Evolutionary conservation across 2,329 filamentous ascomycete genomes (phyloP), one percentile per base, ranked within the genome.

Genomic region (Metarhizium brunneum): DNA sequence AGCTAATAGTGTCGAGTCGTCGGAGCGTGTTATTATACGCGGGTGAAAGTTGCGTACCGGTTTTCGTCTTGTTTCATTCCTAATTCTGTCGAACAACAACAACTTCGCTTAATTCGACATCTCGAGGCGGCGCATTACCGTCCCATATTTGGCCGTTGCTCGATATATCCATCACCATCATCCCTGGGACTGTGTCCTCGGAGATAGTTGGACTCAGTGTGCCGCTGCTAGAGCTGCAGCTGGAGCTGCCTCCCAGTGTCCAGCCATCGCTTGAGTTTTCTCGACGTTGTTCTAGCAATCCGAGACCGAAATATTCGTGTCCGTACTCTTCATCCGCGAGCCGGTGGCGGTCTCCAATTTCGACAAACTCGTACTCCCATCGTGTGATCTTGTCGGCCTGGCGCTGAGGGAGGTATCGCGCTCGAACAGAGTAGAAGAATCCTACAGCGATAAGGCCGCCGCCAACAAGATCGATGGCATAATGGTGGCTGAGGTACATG

Each of bases 401-500:
- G 57, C 89, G 79, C 58, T 87, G 84, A 4, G 92, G 92, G 47
- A 97, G 73, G 75, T 90, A 96, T 57, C 85, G 84, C 47, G 86
- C 82, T 67, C 89, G 88, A 56, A 88, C 83, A 58, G 90, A 83
- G 73, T 92, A 95, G 77, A 90, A 97, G 57, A 87, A 84, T 52
- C 87, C 76, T 13, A 86, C 86, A 29, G 90, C 87, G 57, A 90
- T 77, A 58, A 96, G 77, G 68, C 87, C 90, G 62, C 92, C 92
- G 40, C 83, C 90, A 30, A 96, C 90, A 52, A 97, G 78, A 70
- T 97, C 92, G 45, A 97, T 88, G 36, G 92, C 92, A 69, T 97
- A 97, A 75, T 97, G 92, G 73, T 97, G 92, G 66, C 90, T 95
- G 53, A 97, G 82, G 68, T 97, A 96, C 90, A 97, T 96, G 63